These are phyloP conservation scores for Daldinia sp. DNA, from an alignment of 2,329 filamentous ascomycete genomes.

Conservation along the genomic window DNA sequence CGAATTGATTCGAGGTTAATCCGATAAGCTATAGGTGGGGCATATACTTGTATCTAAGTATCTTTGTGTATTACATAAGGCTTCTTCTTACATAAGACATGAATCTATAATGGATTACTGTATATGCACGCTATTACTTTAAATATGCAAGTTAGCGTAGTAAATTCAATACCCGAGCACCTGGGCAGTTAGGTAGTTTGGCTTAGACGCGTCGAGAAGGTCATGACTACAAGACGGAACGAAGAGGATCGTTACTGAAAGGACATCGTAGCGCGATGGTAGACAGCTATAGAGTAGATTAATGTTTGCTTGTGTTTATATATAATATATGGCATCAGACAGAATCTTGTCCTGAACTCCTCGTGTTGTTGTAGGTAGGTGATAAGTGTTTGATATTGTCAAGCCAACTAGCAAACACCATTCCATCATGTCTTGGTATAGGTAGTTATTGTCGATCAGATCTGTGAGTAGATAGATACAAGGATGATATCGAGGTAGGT, in stretches of 20 bases:
- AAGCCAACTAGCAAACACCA: constrained; percentile 28
- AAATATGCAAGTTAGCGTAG: constrained; percentile 12
- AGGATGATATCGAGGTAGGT: constrained; percentile 1
- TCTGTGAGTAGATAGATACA: background rate
- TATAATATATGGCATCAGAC: background rate
- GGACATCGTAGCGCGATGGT: background rate
- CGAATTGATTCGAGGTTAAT: constrained; percentile 29
- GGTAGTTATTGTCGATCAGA: background rate
- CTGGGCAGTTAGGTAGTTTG: background rate
- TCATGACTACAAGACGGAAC: background rate
- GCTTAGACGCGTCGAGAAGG: background rate
- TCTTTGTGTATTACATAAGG: background rate
- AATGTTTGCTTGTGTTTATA: constrained; percentile 24
- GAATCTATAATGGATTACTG: background rate
- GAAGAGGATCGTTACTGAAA: background rate
- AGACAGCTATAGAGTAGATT: background rate
- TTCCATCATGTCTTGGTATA: background rate
- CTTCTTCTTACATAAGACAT: background rate
- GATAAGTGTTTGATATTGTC: constrained; percentile 21
- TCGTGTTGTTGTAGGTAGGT: background rate
- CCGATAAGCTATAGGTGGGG: constrained; percentile 24
- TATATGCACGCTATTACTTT: constrained; percentile 17
- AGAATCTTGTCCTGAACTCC: constrained; percentile 2
- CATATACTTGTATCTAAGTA: background rate
- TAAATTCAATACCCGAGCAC: constrained; percentile 6